Conservation (phyloP, 2,329 filamentous ascomycete species). For the Zalaria obscura region DNA sequence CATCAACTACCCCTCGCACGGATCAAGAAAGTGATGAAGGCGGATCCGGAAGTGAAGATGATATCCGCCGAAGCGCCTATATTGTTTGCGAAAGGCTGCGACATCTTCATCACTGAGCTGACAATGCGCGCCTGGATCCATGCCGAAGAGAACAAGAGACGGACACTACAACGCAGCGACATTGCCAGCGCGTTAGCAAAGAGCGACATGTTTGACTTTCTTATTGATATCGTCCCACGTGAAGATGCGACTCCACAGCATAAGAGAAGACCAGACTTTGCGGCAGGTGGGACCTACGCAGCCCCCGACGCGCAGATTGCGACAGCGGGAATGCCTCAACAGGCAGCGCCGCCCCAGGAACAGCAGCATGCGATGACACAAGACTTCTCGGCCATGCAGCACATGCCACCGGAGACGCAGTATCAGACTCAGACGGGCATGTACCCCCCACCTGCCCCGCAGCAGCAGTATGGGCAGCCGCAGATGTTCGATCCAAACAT, state of each 20-base stretch:
- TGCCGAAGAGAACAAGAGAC: slow-evolving; percentile 94
- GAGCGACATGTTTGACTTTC: slow-evolving; percentile 99
- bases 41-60: slow-evolving; percentile 98
- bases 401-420: slow-evolving; percentile 20
- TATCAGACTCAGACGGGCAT: slow-evolving; percentile 69
- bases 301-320: slow-evolving; percentile 36
- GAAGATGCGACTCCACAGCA: slow-evolving; percentile 81
- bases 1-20: slow-evolving; percentile 93
- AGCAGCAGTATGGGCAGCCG: slow-evolving; percentile 55
- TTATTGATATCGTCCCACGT: slow-evolving; percentile 95
- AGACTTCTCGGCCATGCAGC: slow-evolving; percentile 19
- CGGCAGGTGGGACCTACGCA: slow-evolving; percentile 26
- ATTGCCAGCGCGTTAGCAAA: slow-evolving; percentile 93
- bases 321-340: slow-evolving; percentile 19
- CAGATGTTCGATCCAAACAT: slow-evolving; percentile 75
- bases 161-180: slow-evolving; percentile 87
- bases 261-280: slow-evolving; percentile 45
- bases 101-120: slow-evolving; percentile 97
- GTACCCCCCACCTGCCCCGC: slow-evolving; percentile 70
- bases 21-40: slow-evolving; percentile 99
- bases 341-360: slow-evolving; percentile 12
- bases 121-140: slow-evolving; percentile 99
- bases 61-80: slow-evolving; percentile 97
- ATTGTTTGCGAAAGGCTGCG: slow-evolving; percentile 93
- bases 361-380: slow-evolving; percentile 11